A percentile compares a stretch with the other conserved stretches of the same genome.
Conservation (phyloP, 176 grass and related monocot species). For the Puccinellia tenuiflora region DNA sequence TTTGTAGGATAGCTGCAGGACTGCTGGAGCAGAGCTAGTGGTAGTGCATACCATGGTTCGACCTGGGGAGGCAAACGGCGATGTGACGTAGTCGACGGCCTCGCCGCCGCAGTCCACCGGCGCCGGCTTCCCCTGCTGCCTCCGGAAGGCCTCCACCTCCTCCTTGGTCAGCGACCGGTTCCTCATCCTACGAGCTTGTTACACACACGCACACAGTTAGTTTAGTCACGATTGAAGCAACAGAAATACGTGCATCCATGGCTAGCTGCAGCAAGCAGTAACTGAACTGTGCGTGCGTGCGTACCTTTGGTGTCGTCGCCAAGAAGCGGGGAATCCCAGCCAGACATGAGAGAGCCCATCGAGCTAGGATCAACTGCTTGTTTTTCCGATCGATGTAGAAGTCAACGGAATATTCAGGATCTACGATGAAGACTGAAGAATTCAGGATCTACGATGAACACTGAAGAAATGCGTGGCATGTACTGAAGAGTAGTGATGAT, state of each 20-base stretch:
- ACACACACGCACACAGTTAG: not conserved
- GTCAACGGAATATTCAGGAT: too few species aligned
- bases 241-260: not conserved
- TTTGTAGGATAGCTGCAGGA: not conserved
- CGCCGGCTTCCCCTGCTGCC: conserved; percentile 28
- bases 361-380: not conserved
- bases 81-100: conserved; percentile 9
- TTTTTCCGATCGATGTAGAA: too few species aligned
- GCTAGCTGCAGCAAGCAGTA: too few species aligned
- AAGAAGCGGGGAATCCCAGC: conserved; percentile 61
- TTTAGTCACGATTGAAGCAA: not conserved
- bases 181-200: conserved; percentile 25
- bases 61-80: conserved; percentile 1
- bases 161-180: conserved; percentile 77
- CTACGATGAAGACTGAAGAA: too few species aligned
- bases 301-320: conserved; percentile 38
- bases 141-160: conserved; percentile 77
- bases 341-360: conserved; percentile 95
- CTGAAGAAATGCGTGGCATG: too few species aligned
- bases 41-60: not conserved
- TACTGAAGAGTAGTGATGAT: too few species aligned
- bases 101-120: conserved; percentile 7
- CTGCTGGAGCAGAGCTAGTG: too few species aligned
- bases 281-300: not conserved
- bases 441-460: too few species aligned